Evolutionary conservation across 176 grass and related monocot genomes (phyloP).

Genomic region (Bonia amplexicaulis): DNA sequence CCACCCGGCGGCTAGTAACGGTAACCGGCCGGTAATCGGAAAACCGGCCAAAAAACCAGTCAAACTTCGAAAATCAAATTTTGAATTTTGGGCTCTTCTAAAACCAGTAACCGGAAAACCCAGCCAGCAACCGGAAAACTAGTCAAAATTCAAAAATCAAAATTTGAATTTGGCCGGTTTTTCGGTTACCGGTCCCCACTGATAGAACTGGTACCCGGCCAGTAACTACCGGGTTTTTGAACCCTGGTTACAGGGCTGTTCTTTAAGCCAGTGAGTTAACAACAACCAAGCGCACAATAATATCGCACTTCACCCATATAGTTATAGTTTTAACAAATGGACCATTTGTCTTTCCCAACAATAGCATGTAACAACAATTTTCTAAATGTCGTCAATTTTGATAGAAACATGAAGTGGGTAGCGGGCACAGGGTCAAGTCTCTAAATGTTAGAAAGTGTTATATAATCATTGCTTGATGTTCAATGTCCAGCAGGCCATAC

Average conservation of each 20-base stretch:
- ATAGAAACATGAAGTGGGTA: neutral
- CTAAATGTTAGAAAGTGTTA: neutral
- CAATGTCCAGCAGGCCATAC: neutral
- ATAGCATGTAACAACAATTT: neutral
- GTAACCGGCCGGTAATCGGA: no score
- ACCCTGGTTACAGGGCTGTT: neutral
- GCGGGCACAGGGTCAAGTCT: neutral
- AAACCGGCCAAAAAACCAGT: no score
- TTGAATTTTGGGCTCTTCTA: no score
- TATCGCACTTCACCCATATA: neutral
- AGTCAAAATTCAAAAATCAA: no score
- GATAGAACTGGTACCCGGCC: no score
- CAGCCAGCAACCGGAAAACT: no score
- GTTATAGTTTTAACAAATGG: neutral
- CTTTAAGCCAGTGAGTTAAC: neutral
- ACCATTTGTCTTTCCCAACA: neutral
- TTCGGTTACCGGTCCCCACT: no score
- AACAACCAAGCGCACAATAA: neutral
- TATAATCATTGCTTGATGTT: neutral
- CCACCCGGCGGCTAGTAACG: no score
- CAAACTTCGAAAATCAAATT: no score
- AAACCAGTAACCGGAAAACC: no score
- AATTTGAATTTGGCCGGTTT: no score
- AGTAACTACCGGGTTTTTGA: no score
- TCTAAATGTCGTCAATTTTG: neutral